Evolutionary conservation across 2,329 filamentous ascomycete genomes (phyloP).

Genomic region (Furcasterigmium sp.): DNA sequence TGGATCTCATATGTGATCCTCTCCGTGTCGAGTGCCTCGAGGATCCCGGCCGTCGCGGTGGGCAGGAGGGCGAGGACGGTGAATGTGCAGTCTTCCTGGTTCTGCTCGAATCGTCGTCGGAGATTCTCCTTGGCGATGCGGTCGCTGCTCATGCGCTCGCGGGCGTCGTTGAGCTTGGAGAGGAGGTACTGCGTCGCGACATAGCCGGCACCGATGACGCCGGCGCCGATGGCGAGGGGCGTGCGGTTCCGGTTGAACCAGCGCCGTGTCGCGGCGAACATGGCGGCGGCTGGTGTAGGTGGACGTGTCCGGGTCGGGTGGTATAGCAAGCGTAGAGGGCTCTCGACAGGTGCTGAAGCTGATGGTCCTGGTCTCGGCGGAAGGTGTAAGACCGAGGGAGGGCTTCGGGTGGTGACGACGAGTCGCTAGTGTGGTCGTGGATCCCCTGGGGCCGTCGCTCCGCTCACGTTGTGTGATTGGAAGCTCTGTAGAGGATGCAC

Average conservation of each 20-base stretch:
- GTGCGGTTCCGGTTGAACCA: conserved; percentile 93
- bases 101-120: conserved; percentile 94
- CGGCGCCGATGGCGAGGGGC: conserved; percentile 80
- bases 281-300: conserved; percentile 22
- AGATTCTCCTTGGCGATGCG: conserved; percentile 95
- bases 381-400: no score
- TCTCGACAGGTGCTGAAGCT: no score
- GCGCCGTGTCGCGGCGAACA: conserved; percentile 70
- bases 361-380: no score
- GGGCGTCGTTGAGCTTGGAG: conserved; percentile 84
- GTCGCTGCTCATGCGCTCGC: conserved; percentile 94
- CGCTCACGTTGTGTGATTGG: neutral
- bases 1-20: conserved; percentile 90
- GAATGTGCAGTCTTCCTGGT: conserved; percentile 97
- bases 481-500: neutral
- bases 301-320: neutral
- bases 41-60: conserved; percentile 82
- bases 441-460: neutral
- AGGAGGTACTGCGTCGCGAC: conserved; percentile 89
- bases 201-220: conserved; percentile 85
- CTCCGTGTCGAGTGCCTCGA: conserved; percentile 85
- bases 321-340: no score
- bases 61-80: conserved; percentile 94
- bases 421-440: no score
- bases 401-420: no score